A percentile compares a stretch with the other conserved stretches of the same genome.
phyloP scores from a whole-genome alignment of 768 basidiomycete species.

The Tremella mesenterica region DNA sequence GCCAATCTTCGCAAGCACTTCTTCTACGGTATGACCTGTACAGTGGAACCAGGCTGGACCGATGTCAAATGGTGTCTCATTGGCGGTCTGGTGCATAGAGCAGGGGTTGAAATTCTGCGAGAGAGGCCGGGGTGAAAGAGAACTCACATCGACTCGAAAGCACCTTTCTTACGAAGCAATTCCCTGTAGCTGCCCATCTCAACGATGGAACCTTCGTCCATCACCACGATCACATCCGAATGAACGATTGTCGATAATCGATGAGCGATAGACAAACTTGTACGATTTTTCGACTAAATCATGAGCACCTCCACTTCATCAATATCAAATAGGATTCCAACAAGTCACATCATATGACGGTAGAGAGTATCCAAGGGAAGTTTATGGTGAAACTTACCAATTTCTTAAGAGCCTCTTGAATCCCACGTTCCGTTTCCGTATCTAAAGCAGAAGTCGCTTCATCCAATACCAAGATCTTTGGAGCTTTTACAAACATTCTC shows the following conservation, averaged over 20 bases:
- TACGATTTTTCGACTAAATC: slow-evolving; percentile 52
- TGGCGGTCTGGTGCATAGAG: too few species aligned
- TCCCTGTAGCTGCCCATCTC: slow-evolving; percentile 63
- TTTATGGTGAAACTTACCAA: slow-evolving; percentile 44
- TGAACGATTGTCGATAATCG: slow-evolving; percentile 55
- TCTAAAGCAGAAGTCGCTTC: slow-evolving; percentile 58
- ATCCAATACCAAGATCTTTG: slow-evolving; percentile 58
- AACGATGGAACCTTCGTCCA: slow-evolving; percentile 79
- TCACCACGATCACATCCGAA: slow-evolving; percentile 72
- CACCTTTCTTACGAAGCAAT: slow-evolving; percentile 57
- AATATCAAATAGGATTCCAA: too few species aligned
- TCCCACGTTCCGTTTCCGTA: slow-evolving; percentile 81
- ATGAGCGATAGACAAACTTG: slow-evolving; percentile 70
- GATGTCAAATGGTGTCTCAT: too few species aligned
- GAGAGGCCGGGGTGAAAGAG: too few species aligned
- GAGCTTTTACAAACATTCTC: slow-evolving; percentile 74
- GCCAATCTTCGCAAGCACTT: too few species aligned
- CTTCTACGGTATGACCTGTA: too few species aligned
- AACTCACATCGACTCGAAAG: slow-evolving; percentile 32
- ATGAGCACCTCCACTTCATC: neutral
- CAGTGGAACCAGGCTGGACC: too few species aligned
- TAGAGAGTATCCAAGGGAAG: neutral
- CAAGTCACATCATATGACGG: neutral
- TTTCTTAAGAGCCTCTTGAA: slow-evolving; percentile 76
- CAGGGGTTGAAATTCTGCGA: too few species aligned